phyloP scores from a whole-genome alignment of 2,329 filamentous ascomycete species.

The Paecilomyces variotii region DNA sequence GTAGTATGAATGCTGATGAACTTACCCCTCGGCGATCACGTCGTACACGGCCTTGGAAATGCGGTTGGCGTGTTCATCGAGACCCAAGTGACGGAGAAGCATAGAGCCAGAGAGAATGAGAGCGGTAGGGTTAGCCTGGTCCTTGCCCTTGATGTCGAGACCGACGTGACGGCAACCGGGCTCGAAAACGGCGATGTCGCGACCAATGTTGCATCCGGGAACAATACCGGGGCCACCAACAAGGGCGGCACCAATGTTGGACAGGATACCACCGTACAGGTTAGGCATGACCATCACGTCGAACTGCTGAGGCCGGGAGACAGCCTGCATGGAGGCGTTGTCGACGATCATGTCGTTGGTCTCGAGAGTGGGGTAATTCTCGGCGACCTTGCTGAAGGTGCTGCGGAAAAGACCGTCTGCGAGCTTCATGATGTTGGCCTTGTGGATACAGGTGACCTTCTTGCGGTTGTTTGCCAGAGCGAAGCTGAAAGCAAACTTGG shows the following conservation, averaged over 20 bases:
- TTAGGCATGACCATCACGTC: conserved; percentile 99
- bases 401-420: conserved; percentile 97
- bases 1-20: conserved; percentile 12
- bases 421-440: conserved; percentile 99
- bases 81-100: conserved; percentile 92
- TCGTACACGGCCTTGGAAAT: conserved; percentile 76
- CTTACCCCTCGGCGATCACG: conserved; percentile 83
- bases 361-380: conserved; percentile 93
- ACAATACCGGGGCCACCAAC: conserved; percentile 96
- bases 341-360: conserved; percentile 99
- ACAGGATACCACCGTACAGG: conserved; percentile 96
- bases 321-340: conserved; percentile 99
- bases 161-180: conserved; percentile 98
- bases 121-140: conserved; percentile 96
- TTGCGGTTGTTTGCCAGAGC: conserved; percentile 97
- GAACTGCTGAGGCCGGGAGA: conserved; percentile 93
- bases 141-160: conserved; percentile 99
- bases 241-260: conserved; percentile 95
- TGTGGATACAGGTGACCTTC: conserved; percentile 99
- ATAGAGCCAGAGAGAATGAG: conserved; percentile 92
- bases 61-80: conserved; percentile 96
- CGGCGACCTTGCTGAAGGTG: conserved; percentile 87
- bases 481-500: conserved; percentile 97
- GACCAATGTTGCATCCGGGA: conserved; percentile 98
- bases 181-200: conserved; percentile 96